These are phyloP conservation scores for Diospyros lotus DNA, from an alignment of 148 eudicot genomes.

Conservation along the genomic window DNA sequence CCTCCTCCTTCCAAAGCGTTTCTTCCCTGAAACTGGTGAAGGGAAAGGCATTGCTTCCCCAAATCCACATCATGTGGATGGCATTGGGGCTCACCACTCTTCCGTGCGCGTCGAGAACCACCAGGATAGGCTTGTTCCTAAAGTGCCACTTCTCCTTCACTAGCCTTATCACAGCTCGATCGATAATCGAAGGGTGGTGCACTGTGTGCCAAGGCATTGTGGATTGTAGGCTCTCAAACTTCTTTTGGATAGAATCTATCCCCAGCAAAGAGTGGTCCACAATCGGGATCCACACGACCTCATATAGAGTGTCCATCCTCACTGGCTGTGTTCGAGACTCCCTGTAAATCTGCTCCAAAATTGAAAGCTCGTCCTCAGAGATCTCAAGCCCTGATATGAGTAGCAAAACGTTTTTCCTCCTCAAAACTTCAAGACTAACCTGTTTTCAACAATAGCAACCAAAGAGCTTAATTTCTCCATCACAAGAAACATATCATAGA, in stretches of 20 bases:
- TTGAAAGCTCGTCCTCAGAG: slow-evolving; percentile 52
- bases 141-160: slow-evolving; percentile 49
- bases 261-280: slow-evolving; percentile 39
- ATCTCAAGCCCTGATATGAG: slow-evolving; percentile 62
- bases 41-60: slow-evolving; percentile 66
- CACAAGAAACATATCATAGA: not conserved
- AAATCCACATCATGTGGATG: slow-evolving; percentile 73
- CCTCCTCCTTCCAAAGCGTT: slow-evolving; percentile 49
- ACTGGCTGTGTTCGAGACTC: slow-evolving; percentile 37
- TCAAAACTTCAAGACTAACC: slow-evolving; percentile 44
- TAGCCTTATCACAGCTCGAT: slow-evolving; percentile 38
- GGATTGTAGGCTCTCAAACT: slow-evolving; percentile 40
- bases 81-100: slow-evolving; percentile 58
- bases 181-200: slow-evolving; percentile 39
- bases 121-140: slow-evolving; percentile 49
- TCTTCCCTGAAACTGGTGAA: slow-evolving; percentile 53
- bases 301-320: slow-evolving; percentile 25
- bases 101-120: slow-evolving; percentile 58
- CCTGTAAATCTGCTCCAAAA: slow-evolving; percentile 55
- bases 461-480: no score
- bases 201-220: slow-evolving; percentile 66
- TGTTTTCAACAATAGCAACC: slow-evolving; percentile 5
- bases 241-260: slow-evolving; percentile 34
- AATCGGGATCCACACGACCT: slow-evolving; percentile 60
- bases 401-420: slow-evolving; percentile 53